Conservation (phyloP, 768 basidiomycete genomes). For the Trametes cingulata region DNA sequence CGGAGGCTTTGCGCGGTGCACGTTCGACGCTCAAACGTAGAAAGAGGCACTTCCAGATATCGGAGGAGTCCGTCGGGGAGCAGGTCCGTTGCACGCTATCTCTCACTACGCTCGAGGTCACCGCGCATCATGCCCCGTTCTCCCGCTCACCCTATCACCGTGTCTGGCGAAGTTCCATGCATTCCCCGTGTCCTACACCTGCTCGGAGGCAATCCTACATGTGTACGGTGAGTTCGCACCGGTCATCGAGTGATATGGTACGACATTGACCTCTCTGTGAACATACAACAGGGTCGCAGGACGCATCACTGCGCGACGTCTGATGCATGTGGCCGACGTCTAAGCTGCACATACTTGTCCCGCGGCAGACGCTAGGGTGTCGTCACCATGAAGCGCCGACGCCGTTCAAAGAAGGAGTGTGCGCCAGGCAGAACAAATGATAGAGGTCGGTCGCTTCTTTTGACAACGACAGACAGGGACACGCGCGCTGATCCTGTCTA, state of each 20-base stretch:
- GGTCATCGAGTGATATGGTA: neutral
- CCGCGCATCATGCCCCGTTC: too few species aligned
- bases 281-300: neutral
- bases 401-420: neutral
- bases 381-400: neutral
- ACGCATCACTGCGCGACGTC: neutral
- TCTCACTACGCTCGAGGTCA: neutral
- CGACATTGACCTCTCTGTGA: neutral
- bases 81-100: neutral
- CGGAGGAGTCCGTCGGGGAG: too few species aligned
- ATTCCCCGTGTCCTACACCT: too few species aligned
- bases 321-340: constrained; percentile 2
- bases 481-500: constrained; percentile 13
- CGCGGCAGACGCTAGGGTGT: neutral
- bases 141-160: too few species aligned
- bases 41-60: too few species aligned
- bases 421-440: constrained; percentile 15
- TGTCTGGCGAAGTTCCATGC: too few species aligned
- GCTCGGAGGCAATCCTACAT: too few species aligned
- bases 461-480: constrained; percentile 12
- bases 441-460: neutral
- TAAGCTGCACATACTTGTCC: neutral
- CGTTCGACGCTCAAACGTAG: too few species aligned
- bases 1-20: neutral
- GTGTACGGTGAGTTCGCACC: too few species aligned